Evolutionary conservation across 352 stramenopile genomes (phyloP).

Genomic region (Pythium sp.): DNA sequence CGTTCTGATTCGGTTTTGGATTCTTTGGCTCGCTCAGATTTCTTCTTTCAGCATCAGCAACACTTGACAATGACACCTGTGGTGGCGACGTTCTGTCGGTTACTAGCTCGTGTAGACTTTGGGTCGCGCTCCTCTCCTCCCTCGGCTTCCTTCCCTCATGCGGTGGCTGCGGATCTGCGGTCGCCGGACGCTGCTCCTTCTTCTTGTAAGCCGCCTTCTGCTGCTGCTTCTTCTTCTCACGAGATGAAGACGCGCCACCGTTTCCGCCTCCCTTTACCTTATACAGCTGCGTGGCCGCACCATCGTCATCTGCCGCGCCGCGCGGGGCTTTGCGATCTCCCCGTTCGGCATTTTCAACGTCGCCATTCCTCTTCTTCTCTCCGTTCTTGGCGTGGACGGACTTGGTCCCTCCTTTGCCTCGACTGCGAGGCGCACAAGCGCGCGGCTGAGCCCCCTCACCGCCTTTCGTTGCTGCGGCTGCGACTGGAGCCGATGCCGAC

Average conservation of each 20-base stretch:
- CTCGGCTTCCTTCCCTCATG: not conserved
- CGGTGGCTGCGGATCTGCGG: not conserved
- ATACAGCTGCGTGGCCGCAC: not conserved
- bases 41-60: not conserved
- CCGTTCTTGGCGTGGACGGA: not conserved
- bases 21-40: not conserved
- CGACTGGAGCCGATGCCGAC: not conserved
- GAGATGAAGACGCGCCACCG: not conserved
- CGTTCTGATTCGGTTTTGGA: conserved; percentile 3
- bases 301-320: not conserved
- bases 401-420: not conserved
- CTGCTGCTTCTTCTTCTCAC: not conserved
- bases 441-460: not conserved
- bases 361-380: not conserved
- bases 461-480: not conserved
- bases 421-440: not conserved
- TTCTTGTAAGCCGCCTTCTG: conserved; percentile 3
- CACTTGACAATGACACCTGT: not conserved
- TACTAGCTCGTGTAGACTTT: not conserved
- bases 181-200: conserved; percentile 4
- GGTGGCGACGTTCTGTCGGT: not conserved
- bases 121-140: not conserved
- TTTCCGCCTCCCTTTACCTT: not conserved
- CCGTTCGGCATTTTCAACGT: not conserved
- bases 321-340: not conserved